Conservation (phyloP, 805 yeast genomes). For the Wickerhamiella nectarea region DNA sequence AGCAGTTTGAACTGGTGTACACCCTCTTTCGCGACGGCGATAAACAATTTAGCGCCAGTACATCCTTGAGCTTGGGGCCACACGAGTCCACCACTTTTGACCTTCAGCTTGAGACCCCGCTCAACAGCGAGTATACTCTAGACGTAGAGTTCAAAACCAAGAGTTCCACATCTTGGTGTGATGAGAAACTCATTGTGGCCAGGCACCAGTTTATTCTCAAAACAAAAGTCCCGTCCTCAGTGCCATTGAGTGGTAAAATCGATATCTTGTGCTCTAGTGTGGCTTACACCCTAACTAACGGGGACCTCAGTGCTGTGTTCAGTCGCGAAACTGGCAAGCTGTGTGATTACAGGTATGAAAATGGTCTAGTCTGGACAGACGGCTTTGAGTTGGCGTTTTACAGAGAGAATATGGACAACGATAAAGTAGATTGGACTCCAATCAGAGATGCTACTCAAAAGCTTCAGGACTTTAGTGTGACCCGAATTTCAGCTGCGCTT, state of each 20-base stretch:
- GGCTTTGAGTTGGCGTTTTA: conserved; percentile 15
- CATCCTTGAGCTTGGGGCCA: not conserved
- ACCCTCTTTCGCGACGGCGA: not conserved
- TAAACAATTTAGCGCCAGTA: not conserved
- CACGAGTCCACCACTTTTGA: not conserved
- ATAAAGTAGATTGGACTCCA: conserved; percentile 17
- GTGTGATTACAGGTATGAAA: conserved; percentile 1
- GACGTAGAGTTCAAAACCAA: not conserved
- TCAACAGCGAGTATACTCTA: not conserved
- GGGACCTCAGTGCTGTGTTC: not conserved
- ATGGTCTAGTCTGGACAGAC: conserved; percentile 2
- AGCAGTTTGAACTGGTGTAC: not conserved
- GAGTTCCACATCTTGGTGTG: not conserved
- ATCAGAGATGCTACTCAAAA: conserved; percentile 2
- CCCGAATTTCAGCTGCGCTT: conserved; percentile 12
- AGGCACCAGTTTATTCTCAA: not conserved
- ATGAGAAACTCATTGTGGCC: not conserved
- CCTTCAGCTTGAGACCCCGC: not conserved
- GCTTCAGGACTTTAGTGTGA: conserved; percentile 1
- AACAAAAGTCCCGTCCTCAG: not conserved
- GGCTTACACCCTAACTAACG: not conserved
- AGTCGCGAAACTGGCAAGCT: conserved; percentile 1
- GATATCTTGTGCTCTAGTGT: not conserved
- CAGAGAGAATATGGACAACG: conserved; percentile 26
- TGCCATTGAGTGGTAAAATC: not conserved